phyloP scores from a whole-genome alignment of 306 rosid species.

The Gillenia trifoliata region DNA sequence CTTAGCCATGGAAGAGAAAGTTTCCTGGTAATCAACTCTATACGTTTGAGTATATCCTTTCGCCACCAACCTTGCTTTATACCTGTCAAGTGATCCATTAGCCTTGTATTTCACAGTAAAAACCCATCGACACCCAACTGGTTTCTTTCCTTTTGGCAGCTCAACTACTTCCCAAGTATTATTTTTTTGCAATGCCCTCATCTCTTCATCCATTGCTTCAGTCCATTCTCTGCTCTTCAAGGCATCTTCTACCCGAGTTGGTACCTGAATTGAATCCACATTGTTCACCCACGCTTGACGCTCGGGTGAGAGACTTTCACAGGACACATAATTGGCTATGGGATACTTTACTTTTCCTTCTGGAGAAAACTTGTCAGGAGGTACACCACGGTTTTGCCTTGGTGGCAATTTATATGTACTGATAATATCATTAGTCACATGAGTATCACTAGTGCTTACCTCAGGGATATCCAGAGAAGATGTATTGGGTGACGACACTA shows the following conservation, averaged over 20 bases:
- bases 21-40: background rate
- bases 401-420: background rate
- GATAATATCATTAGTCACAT: background rate
- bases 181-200: background rate
- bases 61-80: background rate
- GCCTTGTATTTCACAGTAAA: background rate
- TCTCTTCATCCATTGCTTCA: background rate
- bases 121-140: background rate
- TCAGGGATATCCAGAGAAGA: background rate
- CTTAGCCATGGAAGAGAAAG: background rate
- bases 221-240: background rate
- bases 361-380: too few species aligned
- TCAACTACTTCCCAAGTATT: background rate
- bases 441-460: background rate
- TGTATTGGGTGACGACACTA: background rate
- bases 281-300: too few species aligned
- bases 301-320: too few species aligned
- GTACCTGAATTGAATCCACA: background rate
- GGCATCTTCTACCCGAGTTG: background rate
- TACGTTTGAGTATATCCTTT: too few species aligned
- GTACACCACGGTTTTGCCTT: background rate
- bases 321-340: too few species aligned
- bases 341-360: too few species aligned
- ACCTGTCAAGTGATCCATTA: background rate
- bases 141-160: background rate